These are phyloP conservation scores for Rubroboletus pulcherrimus DNA, from an alignment of 768 basidiomycete species.

Conservation along the genomic window DNA sequence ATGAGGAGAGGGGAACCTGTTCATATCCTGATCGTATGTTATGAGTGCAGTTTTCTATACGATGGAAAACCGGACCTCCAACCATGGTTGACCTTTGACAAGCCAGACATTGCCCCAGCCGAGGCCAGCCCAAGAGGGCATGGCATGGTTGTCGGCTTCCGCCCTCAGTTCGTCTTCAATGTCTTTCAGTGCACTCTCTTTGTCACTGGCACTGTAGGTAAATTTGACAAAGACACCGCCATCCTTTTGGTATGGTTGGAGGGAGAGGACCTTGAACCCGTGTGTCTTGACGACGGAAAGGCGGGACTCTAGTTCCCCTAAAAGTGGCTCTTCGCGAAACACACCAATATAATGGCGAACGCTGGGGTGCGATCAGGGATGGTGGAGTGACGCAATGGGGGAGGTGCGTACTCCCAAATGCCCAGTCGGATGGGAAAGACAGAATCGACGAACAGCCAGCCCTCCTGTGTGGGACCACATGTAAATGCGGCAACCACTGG, in stretches of 20 bases:
- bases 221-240: slow-evolving; percentile 85
- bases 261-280: slow-evolving; percentile 56
- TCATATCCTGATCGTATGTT: slow-evolving; percentile 63
- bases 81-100: slow-evolving; percentile 77
- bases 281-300: slow-evolving; percentile 52
- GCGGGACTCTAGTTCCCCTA: slow-evolving; percentile 43
- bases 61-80: slow-evolving; percentile 51
- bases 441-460: slow-evolving; percentile 71
- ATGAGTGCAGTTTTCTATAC: background rate
- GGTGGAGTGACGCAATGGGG: background rate
- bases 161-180: slow-evolving; percentile 50
- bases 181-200: slow-evolving; percentile 38
- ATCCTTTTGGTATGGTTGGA: slow-evolving; percentile 71
- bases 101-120: slow-evolving; percentile 57
- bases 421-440: slow-evolving; percentile 74
- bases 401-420: slow-evolving; percentile 61
- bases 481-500: slow-evolving; percentile 6
- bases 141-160: slow-evolving; percentile 43
- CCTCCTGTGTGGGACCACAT: slow-evolving; percentile 35
- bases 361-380: slow-evolving; percentile 34
- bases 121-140: slow-evolving; percentile 62
- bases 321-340: slow-evolving; percentile 55
- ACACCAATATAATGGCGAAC: slow-evolving; percentile 61
- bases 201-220: slow-evolving; percentile 43
- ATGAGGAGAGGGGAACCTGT: slow-evolving; percentile 69